phyloP scores from a whole-genome alignment of 2,329 filamentous ascomycete genomes.

The Colletotrichum abscissum region DNA sequence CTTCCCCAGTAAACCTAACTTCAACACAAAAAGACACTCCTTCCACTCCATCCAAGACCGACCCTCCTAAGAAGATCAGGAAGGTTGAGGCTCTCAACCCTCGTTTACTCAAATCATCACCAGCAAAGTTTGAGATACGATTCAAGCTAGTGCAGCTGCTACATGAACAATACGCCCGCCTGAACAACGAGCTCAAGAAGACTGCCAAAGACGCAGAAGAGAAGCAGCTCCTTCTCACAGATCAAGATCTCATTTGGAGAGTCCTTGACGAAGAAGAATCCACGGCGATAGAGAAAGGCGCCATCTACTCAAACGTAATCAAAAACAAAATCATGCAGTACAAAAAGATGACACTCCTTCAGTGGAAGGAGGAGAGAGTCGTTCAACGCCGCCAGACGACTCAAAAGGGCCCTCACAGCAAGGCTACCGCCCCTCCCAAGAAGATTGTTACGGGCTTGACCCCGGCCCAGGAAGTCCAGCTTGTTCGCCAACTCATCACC shows the following conservation, averaged over 20 bases:
- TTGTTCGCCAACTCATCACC: constrained; percentile 73
- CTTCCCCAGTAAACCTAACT: not conserved
- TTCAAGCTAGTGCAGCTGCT: constrained; percentile 70
- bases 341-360: constrained; percentile 77
- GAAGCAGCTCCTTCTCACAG: constrained; percentile 65
- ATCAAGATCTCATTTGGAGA: constrained; percentile 75
- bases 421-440: constrained; percentile 52
- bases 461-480: constrained; percentile 72
- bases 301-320: constrained; percentile 85
- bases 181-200: constrained; percentile 73
- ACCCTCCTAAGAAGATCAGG: constrained; percentile 36
- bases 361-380: constrained; percentile 76
- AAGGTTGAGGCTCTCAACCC: constrained; percentile 73
- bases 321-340: constrained; percentile 83
- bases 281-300: constrained; percentile 72
- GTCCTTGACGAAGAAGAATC: constrained; percentile 84
- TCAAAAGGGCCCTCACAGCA: constrained; percentile 44
- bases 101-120: constrained; percentile 68
- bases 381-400: constrained; percentile 42
- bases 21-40: constrained; percentile 8
- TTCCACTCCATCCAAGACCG: constrained; percentile 27
- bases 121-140: constrained; percentile 67
- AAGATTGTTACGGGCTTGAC: constrained; percentile 77
- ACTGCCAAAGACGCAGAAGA: constrained; percentile 60
- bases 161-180: constrained; percentile 72